Evolutionary conservation across 805 yeast species (phyloP).

Genomic region (Komagataella pastoris): DNA sequence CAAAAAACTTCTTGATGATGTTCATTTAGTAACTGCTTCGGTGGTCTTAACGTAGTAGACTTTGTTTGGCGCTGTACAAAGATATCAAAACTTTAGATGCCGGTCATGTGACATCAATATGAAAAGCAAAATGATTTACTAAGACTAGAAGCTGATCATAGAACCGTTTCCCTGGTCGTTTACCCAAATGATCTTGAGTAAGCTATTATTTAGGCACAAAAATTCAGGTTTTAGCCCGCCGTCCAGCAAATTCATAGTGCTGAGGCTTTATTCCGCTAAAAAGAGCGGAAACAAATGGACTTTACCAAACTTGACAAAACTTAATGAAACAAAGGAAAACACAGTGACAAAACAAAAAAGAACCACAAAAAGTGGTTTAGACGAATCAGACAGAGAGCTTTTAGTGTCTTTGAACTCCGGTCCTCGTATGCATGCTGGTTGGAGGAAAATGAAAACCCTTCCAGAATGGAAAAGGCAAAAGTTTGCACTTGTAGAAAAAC

Average conservation of each 20-base stretch:
- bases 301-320: constrained; percentile 19
- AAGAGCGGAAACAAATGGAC: constrained; percentile 18
- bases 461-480: constrained; percentile 67
- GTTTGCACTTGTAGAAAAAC: constrained; percentile 46
- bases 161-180: too few relatives aligned
- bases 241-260: too few relatives aligned
- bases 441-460: constrained; percentile 26
- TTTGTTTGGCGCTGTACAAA: background rate
- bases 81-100: background rate
- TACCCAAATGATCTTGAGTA: background rate
- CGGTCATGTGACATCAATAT: constrained; percentile 1
- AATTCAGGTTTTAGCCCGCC: background rate
- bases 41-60: background rate
- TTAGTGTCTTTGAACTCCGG: constrained; percentile 11
- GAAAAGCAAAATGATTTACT: background rate
- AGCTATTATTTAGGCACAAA: background rate
- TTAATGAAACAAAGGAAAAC: constrained; percentile 12
- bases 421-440: constrained; percentile 21
- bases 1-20: constrained; percentile 52
- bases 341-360: constrained; percentile 6
- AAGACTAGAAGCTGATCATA: background rate
- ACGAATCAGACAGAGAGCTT: constrained; percentile 5
- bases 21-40: constrained; percentile 37
- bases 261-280: background rate
- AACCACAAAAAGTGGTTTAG: constrained; percentile 5